Conservation (phyloP, 2,329 filamentous ascomycete species). For the Arthrinium phaeospermum region DNA sequence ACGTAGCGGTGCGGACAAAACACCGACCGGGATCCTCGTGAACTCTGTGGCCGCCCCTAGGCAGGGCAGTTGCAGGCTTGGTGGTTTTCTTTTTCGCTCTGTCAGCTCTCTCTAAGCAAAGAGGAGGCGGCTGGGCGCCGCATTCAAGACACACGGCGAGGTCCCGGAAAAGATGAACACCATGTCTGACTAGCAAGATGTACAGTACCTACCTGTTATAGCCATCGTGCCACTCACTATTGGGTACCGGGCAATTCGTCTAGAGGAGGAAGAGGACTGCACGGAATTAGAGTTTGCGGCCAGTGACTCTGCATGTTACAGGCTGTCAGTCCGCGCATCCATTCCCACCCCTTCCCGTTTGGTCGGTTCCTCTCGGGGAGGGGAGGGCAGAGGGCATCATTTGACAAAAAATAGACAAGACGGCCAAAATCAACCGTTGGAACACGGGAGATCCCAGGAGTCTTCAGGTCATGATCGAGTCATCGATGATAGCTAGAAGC, state of each 20-base stretch:
- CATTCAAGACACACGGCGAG: slow-evolving; percentile 10
- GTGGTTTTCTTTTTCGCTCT: background rate
- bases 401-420: background rate
- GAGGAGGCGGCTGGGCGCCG: background rate
- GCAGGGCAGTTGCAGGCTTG: background rate
- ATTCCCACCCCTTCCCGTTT: background rate
- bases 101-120: background rate
- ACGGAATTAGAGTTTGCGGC: slow-evolving; percentile 1
- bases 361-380: background rate
- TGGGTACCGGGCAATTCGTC: background rate
- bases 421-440: slow-evolving; percentile 4
- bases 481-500: slow-evolving; percentile 12
- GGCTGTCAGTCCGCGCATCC: background rate
- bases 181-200: slow-evolving; percentile 7
- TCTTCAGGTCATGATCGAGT: slow-evolving; percentile 14
- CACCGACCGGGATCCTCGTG: background rate
- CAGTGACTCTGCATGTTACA: background rate
- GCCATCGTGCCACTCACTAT: background rate
- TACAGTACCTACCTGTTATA: background rate
- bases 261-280: background rate
- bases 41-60: slow-evolving; percentile 1
- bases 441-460: slow-evolving; percentile 8
- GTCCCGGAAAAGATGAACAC: background rate
- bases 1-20: background rate
- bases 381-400: background rate